phyloP scores from a whole-genome alignment of 2,329 filamentous ascomycete species.

The Fusarium humuli region DNA sequence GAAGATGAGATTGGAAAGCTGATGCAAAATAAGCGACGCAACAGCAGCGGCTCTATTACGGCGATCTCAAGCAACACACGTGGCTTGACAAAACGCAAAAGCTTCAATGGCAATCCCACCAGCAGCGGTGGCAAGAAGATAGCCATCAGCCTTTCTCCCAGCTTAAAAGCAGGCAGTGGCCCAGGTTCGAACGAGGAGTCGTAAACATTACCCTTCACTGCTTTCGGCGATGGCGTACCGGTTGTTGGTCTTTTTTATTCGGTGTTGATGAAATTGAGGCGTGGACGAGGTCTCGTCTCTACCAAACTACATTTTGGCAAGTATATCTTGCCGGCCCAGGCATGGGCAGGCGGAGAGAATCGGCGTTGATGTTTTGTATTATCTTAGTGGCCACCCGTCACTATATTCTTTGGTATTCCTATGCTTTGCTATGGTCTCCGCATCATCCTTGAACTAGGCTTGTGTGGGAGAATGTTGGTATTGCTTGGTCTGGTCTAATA shows the following conservation, averaged over 20 bases:
- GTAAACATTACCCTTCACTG: conserved; percentile 44
- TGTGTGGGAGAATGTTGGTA: conserved; percentile 1
- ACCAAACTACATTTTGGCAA: conserved; percentile 40
- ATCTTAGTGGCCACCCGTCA: conserved; percentile 28
- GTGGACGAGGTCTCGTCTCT: conserved; percentile 30
- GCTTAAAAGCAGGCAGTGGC: conserved; percentile 56
- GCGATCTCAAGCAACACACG: conserved; percentile 54
- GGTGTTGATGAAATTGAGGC: conserved; percentile 27
- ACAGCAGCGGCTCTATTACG: conserved; percentile 64
- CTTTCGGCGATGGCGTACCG: conserved; percentile 47
- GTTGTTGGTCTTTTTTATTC: conserved; percentile 40
- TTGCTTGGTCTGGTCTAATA: conserved; percentile 41
- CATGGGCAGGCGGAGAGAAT: conserved; percentile 35
- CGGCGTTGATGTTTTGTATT: conserved; percentile 44
- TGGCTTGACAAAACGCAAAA: conserved; percentile 52
- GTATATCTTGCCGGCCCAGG: conserved; percentile 32
- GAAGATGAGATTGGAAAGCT: conserved; percentile 92
- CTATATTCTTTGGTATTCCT: conserved; percentile 29
- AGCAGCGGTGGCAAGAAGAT: conserved; percentile 64
- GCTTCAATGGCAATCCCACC: conserved; percentile 57
- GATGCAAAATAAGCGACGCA: conserved; percentile 72
- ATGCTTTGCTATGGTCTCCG: conserved; percentile 6
- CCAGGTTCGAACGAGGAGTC: conserved; percentile 56
- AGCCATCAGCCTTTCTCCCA: conserved; percentile 66
- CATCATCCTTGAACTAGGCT: conserved; percentile 5